Conservation (phyloP, 2,329 filamentous ascomycete genomes). For the Fusarium pseudograminearum region DNA sequence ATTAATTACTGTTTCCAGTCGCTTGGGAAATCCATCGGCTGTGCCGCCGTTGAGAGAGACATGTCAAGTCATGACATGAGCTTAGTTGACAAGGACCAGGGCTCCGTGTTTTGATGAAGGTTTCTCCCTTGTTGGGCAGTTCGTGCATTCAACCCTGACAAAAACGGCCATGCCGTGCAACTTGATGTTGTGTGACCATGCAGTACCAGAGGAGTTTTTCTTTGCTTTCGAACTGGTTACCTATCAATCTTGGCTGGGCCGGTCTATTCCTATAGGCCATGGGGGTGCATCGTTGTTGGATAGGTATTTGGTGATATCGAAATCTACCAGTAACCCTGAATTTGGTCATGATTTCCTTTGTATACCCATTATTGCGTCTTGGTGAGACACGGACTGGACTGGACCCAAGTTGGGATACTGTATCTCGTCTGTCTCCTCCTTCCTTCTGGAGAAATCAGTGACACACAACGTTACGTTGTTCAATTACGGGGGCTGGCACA, state of each 20-base stretch:
- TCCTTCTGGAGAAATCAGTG: constrained; percentile 5
- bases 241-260: constrained; percentile 14
- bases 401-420: neutral
- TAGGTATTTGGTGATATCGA: neutral
- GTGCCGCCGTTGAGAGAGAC: constrained; percentile 25
- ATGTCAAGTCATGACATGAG: neutral
- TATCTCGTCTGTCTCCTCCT: constrained; percentile 10
- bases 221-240: constrained; percentile 4
- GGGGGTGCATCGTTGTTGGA: neutral
- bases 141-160: constrained; percentile 3
- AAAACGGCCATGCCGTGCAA: constrained; percentile 25
- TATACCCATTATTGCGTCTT: neutral
- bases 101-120: constrained; percentile 3
- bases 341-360: neutral
- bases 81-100: constrained; percentile 10
- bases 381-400: neutral
- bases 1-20: constrained; percentile 38
- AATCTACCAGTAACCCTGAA: neutral
- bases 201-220: neutral
- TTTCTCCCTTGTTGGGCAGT: neutral
- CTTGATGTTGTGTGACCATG: constrained; percentile 13
- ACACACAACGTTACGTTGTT: constrained; percentile 32
- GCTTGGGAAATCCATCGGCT: constrained; percentile 39
- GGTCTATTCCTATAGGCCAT: neutral
- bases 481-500: constrained; percentile 33